phyloP scores from a whole-genome alignment of 1,284 basidiomycete species.

The Cryptococcus sp. region DNA sequence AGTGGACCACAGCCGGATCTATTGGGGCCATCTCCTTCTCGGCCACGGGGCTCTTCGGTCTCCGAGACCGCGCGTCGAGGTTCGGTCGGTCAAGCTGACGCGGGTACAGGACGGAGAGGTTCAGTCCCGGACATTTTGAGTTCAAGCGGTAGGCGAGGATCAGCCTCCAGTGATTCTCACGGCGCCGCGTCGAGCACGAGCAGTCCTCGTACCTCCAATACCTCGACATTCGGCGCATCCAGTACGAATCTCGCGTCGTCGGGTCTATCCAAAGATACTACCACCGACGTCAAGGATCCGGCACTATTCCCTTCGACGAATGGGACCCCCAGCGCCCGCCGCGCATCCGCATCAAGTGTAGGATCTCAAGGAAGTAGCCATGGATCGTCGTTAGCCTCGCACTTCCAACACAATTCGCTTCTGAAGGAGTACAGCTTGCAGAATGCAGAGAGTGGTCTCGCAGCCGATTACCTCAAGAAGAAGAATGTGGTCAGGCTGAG shows the following conservation, averaged over 20 bases:
- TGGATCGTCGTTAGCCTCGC: slow-evolving; percentile 24
- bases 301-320: slow-evolving; percentile 33
- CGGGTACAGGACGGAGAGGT: not conserved
- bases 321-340: not conserved
- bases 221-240: not conserved
- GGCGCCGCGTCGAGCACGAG: not conserved
- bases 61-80: not conserved
- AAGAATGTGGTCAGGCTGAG: slow-evolving; percentile 93
- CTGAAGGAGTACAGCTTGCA: slow-evolving; percentile 77
- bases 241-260: not conserved
- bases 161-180: not conserved
- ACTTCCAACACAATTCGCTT: slow-evolving; percentile 54
- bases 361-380: not conserved
- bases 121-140: not conserved
- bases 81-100: not conserved
- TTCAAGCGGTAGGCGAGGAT: slow-evolving; percentile 9
- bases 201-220: not conserved
- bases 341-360: slow-evolving; percentile 2
- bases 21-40: not conserved
- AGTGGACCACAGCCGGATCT: slow-evolving; percentile 8
- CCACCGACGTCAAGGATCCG: slow-evolving; percentile 39
- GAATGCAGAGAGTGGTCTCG: slow-evolving; percentile 86
- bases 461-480: slow-evolving; percentile 91
- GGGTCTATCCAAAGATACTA: not conserved
- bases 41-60: not conserved